phyloP scores from a whole-genome alignment of 208 protist genomes.

The Acanthamoeba healyi region DNA sequence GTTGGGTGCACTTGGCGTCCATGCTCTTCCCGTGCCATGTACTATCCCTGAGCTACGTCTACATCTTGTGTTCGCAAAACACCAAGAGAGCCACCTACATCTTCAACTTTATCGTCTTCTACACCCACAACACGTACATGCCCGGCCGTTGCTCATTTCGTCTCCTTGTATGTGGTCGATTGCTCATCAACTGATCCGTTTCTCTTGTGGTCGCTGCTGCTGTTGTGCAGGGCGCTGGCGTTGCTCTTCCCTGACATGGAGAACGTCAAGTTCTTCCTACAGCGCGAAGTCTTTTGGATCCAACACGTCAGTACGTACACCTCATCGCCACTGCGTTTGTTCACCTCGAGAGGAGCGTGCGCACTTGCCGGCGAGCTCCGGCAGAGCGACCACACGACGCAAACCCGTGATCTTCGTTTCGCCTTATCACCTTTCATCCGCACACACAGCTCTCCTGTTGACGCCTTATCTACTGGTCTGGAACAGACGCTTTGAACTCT shows the following conservation, averaged over 20 bases:
- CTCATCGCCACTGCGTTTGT: background rate
- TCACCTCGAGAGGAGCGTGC: too few species aligned
- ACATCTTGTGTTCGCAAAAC: slow-evolving; percentile 24
- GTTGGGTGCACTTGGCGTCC: background rate
- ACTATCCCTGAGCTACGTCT: background rate
- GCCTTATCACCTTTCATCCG: too few species aligned
- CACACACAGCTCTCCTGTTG: background rate
- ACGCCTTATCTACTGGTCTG: slow-evolving; percentile 4
- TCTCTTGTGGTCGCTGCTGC: background rate
- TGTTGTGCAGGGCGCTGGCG: background rate
- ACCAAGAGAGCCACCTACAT: slow-evolving; percentile 5
- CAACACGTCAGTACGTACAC: background rate
- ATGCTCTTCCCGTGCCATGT: slow-evolving; percentile 45
- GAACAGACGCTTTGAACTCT: slow-evolving; percentile 16
- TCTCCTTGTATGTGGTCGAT: background rate
- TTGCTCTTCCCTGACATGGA: slow-evolving; percentile 39
- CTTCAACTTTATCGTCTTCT: slow-evolving; percentile 39
- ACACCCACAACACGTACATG: slow-evolving; percentile 28
- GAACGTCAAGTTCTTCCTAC: slow-evolving; percentile 61
- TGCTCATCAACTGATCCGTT: background rate
- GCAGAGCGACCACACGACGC: too few species aligned
- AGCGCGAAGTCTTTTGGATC: slow-evolving; percentile 32
- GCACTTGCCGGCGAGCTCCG: too few species aligned
- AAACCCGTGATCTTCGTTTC: background rate
- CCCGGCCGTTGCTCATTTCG: background rate